Evolutionary conservation across 257 asterid genomes (phyloP).

Genomic region (Forsythia viridissima): DNA sequence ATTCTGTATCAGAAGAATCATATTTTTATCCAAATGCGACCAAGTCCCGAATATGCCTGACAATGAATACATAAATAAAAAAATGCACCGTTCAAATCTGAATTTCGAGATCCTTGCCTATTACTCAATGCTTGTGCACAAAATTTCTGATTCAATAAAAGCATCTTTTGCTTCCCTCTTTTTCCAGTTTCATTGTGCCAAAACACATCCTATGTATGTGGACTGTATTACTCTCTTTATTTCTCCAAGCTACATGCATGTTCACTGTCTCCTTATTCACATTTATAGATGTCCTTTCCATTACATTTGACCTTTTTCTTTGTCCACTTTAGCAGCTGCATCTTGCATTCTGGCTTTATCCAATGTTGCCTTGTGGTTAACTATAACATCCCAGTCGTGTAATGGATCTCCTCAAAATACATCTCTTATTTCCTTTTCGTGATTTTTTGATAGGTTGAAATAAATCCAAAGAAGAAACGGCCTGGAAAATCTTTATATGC

Average conservation of each 20-base stretch:
- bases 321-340: background rate
- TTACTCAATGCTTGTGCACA: background rate
- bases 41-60: background rate
- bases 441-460: conserved; percentile 53
- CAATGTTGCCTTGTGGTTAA: background rate
- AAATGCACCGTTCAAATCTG: too few species aligned
- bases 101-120: background rate
- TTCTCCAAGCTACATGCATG: background rate
- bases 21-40: background rate
- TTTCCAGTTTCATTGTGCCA: background rate
- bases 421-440: conserved; percentile 9
- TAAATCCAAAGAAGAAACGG: conserved; percentile 43
- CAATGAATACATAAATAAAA: too few species aligned
- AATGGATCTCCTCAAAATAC: background rate
- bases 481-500: conserved; percentile 76
- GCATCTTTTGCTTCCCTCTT: background rate
- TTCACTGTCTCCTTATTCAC: background rate
- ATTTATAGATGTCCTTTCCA: background rate
- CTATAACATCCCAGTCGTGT: background rate
- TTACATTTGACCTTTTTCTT: background rate
- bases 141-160: background rate
- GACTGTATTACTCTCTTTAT: background rate
- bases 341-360: background rate
- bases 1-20: background rate
- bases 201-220: too few species aligned